These are phyloP conservation scores for Adansonia madagascariensis DNA, from an alignment of 441 rosid genomes.

Conservation along the genomic window DNA sequence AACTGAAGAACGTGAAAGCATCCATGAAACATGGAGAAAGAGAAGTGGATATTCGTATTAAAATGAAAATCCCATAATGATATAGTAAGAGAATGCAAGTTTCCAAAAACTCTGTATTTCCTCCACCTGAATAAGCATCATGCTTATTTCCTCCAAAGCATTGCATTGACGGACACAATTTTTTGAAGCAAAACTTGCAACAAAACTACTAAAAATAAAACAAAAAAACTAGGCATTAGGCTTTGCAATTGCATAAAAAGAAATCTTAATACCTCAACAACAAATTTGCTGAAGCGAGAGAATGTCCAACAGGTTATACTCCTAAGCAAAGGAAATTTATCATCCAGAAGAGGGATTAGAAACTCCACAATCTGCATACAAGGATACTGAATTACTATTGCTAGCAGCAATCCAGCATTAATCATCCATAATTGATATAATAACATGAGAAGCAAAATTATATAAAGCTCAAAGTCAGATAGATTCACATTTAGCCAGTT, in stretches of 20 bases:
- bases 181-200: neutral
- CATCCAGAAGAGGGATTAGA: constrained; percentile 89
- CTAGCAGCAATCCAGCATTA: neutral
- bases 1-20: too few species aligned
- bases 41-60: neutral
- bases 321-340: constrained; percentile 86
- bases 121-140: neutral
- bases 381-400: neutral
- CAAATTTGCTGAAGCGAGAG: constrained; percentile 94
- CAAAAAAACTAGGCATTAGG: neutral
- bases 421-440: neutral
- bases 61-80: neutral
- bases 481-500: neutral
- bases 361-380: constrained; percentile 79
- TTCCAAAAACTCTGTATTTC: neutral
- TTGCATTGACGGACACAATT: neutral
- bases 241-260: neutral
- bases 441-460: neutral
- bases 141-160: neutral
- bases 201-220: neutral
- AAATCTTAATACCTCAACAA: constrained; percentile 68
- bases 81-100: neutral
- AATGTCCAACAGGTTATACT: constrained; percentile 99
- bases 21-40: neutral
- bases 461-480: neutral